Evolutionary conservation across 306 rosid species (phyloP).

Genomic region (Biancaea sappan): DNA sequence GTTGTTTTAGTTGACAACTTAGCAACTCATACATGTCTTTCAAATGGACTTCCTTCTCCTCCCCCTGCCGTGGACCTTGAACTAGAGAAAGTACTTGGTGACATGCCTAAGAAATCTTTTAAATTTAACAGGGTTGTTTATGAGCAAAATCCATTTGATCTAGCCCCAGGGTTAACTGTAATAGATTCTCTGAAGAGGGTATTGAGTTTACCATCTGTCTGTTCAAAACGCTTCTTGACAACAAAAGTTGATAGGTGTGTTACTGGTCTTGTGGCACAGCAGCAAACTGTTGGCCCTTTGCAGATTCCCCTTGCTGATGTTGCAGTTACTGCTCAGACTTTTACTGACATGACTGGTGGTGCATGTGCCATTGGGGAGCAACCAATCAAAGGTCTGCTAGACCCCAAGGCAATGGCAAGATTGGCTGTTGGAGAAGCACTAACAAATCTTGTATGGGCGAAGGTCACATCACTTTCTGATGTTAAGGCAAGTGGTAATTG

Average conservation of each 20-base stretch:
- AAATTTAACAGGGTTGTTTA: constrained; percentile 57
- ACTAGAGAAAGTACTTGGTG: constrained; percentile 89
- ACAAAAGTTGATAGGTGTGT: constrained; percentile 87
- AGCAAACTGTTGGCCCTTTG: constrained; percentile 90
- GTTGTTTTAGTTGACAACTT: constrained; percentile 68
- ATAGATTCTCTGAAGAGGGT: constrained; percentile 77
- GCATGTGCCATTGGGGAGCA: constrained; percentile 96
- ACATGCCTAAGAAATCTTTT: constrained; percentile 86
- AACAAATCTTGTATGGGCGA: constrained; percentile 98
- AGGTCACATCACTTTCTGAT: constrained; percentile 82
- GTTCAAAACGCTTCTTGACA: constrained; percentile 81
- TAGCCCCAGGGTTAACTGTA: constrained; percentile 69
- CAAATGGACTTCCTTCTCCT: constrained; percentile 69
- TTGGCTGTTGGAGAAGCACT: constrained; percentile 96
- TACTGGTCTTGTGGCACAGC: constrained; percentile 90
- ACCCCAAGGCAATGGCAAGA: constrained; percentile 94
- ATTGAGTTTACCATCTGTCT: constrained; percentile 78
- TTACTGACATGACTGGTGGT: constrained; percentile 73
- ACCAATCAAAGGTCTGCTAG: constrained; percentile 80
- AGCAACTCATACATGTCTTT: constrained; percentile 51
- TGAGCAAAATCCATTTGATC: constrained; percentile 70
- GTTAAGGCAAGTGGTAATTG: constrained; percentile 94
- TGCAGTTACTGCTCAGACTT: constrained; percentile 85
- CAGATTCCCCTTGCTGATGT: constrained; percentile 90
- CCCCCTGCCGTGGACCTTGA: constrained; percentile 85